Evolutionary conservation across 2,329 filamentous ascomycete species (phyloP), one percentile per base, ranked within the genome.

Genomic region (Calonectria ilicicola): DNA sequence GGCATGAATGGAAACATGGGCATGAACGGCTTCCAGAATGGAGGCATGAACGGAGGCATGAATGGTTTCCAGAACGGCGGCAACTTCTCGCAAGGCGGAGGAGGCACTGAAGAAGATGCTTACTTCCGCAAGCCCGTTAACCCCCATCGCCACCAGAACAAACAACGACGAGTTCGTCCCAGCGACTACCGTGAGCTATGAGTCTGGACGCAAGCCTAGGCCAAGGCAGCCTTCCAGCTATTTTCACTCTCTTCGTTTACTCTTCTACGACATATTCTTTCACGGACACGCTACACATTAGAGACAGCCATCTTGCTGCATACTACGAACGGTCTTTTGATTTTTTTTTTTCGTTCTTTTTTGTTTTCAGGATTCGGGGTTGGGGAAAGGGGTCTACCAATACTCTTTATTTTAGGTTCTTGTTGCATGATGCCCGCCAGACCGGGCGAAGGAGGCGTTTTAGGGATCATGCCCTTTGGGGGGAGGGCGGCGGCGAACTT

Each of bases 81-180:
- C 73, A 86, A 86, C 76, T 88, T 89, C 62, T 80, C 83, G 1
- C 86, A 87, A 72, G 89, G 89, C 2, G 92, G 89, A 68, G 51
- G 89, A 1, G 92, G 89, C 71, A 91, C 91, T 75, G 95, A 97
- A 69, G 95, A 98, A 70, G 95, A 95, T 72, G 94, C 97, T 8
- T 99, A 99, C 85, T 97, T 98, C 83, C 91, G 97, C 70, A 96
- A 98, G 83, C 97, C 97, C 0, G 94, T 98, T 74, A 99, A 99
- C 82, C 96, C 96, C 2, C 94, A 98, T 81, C 91, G 97, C 64
- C 94, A 97, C 81, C 93, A 96, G 83, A 95, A 95, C 80, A 91
- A 94, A 79, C 93, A 95, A 79, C 91, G 93, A 76, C 89, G 95
- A 78, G 91, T 94, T 67, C 90, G 97, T 68, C 96, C 96, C 14